Base-by-base conservation (phyloP, 306 rosid species). In the Castanopsis chinensis region DNA sequence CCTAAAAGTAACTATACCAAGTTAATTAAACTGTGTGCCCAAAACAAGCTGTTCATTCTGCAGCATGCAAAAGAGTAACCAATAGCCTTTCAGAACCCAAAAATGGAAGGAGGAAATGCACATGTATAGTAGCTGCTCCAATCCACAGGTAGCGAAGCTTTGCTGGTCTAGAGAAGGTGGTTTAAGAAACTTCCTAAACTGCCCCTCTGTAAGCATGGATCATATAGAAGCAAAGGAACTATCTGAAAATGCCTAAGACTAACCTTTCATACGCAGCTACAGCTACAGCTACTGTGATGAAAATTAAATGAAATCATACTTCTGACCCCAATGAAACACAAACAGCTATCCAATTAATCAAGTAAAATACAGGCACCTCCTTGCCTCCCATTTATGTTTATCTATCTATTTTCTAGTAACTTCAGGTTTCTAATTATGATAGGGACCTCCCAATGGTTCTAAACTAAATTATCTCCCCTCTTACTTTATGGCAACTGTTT, bases 1-100 rank as follows among this genome's bases (percentile, higher is more conserved):
- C 96, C 99, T 92, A 80, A 25, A 76, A 61, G 43, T 13, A 74
- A 30, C 55, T 15, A 59, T 18, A 20, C 67, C 72, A 45, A 18
- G 71, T 73, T 67, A 64, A 76, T 60, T 61, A 21, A 33, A 68
- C 19, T 56, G 77, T 51, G 21, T 23, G 21, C 30, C 33, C 13
- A 60, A 4, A 60, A 25, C 12, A 60, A 12, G 69, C 28, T 5
- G 18, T n/a, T 28, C 69, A 28, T 6, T 11, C 69, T 63, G 9
- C 18, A 76, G 20, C 4, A 52, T 14, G 21, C 61, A 57, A 49
- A 60, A 71, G 32, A 71, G 41, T 64, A 68, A 32, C 13, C 51
- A 65, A 65, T 53, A 56, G 20, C 18, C 35, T 56, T 28, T 7
- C 45, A 20, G 61, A 52, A 51, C 57, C 27, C 51, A 15, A 64